Base-by-base conservation (phyloP, 768 basidiomycete genomes). In the Agaricus subrufescens region DNA sequence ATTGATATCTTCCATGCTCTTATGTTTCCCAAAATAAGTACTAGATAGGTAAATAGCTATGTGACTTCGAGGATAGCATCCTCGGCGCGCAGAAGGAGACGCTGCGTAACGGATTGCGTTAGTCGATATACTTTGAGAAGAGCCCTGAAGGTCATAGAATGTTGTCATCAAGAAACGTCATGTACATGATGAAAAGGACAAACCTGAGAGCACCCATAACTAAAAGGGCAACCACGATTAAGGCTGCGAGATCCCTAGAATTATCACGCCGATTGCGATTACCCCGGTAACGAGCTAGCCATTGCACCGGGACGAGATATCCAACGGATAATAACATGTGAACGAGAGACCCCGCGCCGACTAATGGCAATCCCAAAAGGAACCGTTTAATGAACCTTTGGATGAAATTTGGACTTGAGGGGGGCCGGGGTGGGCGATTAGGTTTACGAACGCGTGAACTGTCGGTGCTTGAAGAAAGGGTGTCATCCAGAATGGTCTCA, bases 21-120 rank as follows among this genome's bases (percentile, higher is more conserved):
- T 9, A 11, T 19, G 37, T 27, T 46, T 25, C 23, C n/a, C 40
- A 25, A 40, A 6, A 54, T 37, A 23, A 23, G 5, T 34, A 39
- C 25, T 25, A 38, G 44, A 30, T 46, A 57, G 29, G 37, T 42
- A 37, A 43, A 19, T 31, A 15, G 25, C 74, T 67, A 82, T 4
- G 50, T 29, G 51, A 91, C 90, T 68, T 92, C 90, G 37, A 92
- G 72, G 57, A 92, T 91, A 2, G 84, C 86, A 67, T 90, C 86
- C 65, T 92, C 90, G 3, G 89, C 89, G 31, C 86, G 81, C 8
- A 83, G 73, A 34, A 92, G 73, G 23, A 87, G 52, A 25, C 82
- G 76, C 63, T 85, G 83, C 1, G 86, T 79, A 31, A 80, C 63
- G 37, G 65, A 72, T 64, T 87, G 77, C 1, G 87, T 91, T 31